Evolutionary conservation across 768 basidiomycete genomes (phyloP).

Genomic region (Artomyces pyxidatus): DNA sequence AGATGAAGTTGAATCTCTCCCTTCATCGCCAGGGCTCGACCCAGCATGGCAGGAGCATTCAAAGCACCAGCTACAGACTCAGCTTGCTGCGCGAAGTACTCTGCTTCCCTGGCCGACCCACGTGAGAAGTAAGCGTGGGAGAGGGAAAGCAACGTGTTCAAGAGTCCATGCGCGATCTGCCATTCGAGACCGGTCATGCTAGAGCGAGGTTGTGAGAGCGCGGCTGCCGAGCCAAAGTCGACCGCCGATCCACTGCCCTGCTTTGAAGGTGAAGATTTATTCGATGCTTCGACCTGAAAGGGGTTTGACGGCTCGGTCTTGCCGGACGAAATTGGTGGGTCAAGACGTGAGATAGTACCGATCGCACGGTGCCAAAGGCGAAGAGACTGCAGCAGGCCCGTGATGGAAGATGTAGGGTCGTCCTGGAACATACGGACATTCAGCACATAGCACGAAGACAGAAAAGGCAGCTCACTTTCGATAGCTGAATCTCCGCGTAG

Average conservation of each 20-base stretch:
- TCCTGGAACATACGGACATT: slow-evolving; percentile 48
- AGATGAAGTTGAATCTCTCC: slow-evolving; percentile 66
- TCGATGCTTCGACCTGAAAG: slow-evolving; percentile 42
- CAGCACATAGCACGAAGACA: too few relatives aligned
- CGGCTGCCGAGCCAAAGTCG: slow-evolving; percentile 12
- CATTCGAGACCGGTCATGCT: slow-evolving; percentile 58
- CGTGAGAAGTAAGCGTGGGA: slow-evolving; percentile 56
- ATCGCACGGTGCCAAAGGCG: slow-evolving; percentile 77
- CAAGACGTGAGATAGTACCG: slow-evolving; percentile 56
- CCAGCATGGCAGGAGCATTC: slow-evolving; percentile 54
- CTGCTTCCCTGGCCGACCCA: slow-evolving; percentile 79
- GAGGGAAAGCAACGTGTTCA: slow-evolving; percentile 58
- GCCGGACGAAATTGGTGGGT: slow-evolving; percentile 26
- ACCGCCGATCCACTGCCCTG: slow-evolving; percentile 17
- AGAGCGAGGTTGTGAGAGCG: slow-evolving; percentile 18
- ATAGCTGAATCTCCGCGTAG: slow-evolving; percentile 59
- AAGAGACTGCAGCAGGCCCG: slow-evolving; percentile 57
- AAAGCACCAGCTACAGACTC: slow-evolving; percentile 62
- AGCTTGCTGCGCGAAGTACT: slow-evolving; percentile 77
- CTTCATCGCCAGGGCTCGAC: slow-evolving; percentile 57
- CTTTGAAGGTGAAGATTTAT: slow-evolving; percentile 33
- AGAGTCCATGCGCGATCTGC: slow-evolving; percentile 66
- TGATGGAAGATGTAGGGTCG: slow-evolving; percentile 47
- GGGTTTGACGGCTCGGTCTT: slow-evolving; percentile 43
- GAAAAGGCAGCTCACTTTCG: slow-evolving; percentile 55